Conservation (phyloP, 2,329 filamentous ascomycete genomes). For the Penicillium brevicompactum region DNA sequence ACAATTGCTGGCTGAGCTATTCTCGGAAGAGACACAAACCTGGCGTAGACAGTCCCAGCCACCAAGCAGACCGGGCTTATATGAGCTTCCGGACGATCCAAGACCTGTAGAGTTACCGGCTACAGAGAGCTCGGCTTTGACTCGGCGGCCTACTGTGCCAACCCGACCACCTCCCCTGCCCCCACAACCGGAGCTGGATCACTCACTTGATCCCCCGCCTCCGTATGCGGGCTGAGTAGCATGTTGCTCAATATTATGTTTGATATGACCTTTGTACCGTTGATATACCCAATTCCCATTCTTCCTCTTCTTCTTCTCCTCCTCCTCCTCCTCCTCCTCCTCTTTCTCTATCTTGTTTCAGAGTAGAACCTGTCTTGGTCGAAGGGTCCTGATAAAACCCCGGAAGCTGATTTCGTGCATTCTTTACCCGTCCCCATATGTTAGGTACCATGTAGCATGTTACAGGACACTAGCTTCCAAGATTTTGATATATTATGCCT, state of each 20-base stretch:
- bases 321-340: too few species aligned
- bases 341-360: too few species aligned
- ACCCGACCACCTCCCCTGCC: background rate
- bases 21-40: background rate
- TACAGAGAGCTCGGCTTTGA: background rate
- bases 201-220: background rate
- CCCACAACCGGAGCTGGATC: background rate
- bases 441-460: too few species aligned
- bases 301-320: too few species aligned
- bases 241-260: background rate
- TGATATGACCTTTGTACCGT: background rate
- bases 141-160: background rate
- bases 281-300: too few species aligned
- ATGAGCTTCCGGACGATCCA: background rate
- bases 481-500: too few species aligned
- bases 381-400: too few species aligned
- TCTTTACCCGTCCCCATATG: too few species aligned
- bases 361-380: too few species aligned
- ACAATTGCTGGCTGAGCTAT: background rate
- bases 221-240: background rate
- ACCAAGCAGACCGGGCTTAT: background rate
- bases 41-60: background rate
- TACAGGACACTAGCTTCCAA: too few species aligned
- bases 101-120: background rate
- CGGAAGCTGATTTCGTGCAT: too few species aligned